Evolutionary conservation across 352 stramenopile genomes (phyloP), one percentile per base, ranked within the genome.

Genomic region (Pythium dissotocum): DNA sequence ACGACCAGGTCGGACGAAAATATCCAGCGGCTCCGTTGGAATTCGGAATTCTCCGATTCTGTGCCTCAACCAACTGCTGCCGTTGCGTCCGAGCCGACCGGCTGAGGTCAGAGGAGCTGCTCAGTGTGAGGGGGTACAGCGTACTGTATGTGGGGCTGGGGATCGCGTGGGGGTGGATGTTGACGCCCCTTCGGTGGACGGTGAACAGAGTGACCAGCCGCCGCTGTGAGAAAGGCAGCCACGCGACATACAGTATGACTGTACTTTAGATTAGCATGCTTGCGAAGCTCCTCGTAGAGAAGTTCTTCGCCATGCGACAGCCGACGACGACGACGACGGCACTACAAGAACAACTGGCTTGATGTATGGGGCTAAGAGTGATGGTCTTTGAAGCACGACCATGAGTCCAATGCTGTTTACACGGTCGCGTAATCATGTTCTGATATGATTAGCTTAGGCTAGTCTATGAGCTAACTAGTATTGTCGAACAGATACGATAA

Each of bases 381-480:
- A 24, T 51, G 42, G 42, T 51, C 42, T 51, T 51, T 51, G 42
- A 51, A 51, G 42, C 42, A 26, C 42, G 42, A 51, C 42, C 42
- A 24, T 24, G 21, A 24, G 21, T 24, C 21, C 21, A 24, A 24
- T 24, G 21, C 21, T 24, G 21, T 24, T 24, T 24, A 24, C 21
- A 24, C 21, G 16, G 42, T 24, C 14, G 42, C 42, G 42, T 51
- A 51, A 51, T 51, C 42, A 26, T 26, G 42, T 6, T 28, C 42
- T 28, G 42, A 26, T 4, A 13, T 26, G 42, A 51, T 51, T 51
- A 51, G 42, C 4, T 16, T 51, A 51, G 42, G 38, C 38, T 46
- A n/a, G 38, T 24, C 21, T 24, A 24, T 24, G 21, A 24, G 21
- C 21, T 24, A 24, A 24, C 21, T 24, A 24, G 21, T 24, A 0